These are phyloP conservation scores for Arthrobotrys entomopaga DNA, from an alignment of 2,329 filamentous ascomycete species.

Conservation along the genomic window DNA sequence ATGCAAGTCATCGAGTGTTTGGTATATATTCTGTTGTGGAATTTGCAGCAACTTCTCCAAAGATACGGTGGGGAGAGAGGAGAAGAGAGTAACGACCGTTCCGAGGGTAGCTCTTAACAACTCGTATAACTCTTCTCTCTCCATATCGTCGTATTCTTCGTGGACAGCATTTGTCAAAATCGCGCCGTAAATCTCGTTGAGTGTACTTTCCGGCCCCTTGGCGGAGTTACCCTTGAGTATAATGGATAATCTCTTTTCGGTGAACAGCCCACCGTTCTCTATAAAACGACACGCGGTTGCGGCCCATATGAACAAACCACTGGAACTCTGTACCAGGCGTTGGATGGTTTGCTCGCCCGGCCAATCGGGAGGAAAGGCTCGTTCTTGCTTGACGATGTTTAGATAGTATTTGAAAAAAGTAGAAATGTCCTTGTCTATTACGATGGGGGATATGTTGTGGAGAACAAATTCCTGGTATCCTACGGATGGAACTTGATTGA, in stretches of 20 bases:
- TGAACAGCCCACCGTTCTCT: neutral
- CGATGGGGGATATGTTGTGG: neutral
- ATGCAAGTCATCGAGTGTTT: neutral
- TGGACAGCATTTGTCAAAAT: too few species aligned
- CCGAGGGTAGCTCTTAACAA: neutral
- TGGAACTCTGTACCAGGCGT: neutral
- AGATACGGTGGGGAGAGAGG: neutral
- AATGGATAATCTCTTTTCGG: neutral
- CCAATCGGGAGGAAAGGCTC: neutral
- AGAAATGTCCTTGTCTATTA: neutral
- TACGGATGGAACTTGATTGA: slow-evolving; percentile 55
- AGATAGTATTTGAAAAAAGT: neutral
- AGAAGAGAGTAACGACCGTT: neutral
- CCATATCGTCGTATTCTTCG: too few species aligned
- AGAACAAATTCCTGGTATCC: neutral
- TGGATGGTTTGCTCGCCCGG: neutral
- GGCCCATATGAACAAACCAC: neutral
- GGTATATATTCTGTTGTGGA: neutral
- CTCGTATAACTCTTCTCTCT: too few species aligned
- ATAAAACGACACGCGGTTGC: neutral
- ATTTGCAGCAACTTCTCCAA: neutral
- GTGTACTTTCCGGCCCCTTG: neutral
- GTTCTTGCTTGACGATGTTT: neutral
- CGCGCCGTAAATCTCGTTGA: neutral
- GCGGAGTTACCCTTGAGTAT: neutral